phyloP scores from a whole-genome alignment of 345 rosid species.

The Linum usitatissimum region DNA sequence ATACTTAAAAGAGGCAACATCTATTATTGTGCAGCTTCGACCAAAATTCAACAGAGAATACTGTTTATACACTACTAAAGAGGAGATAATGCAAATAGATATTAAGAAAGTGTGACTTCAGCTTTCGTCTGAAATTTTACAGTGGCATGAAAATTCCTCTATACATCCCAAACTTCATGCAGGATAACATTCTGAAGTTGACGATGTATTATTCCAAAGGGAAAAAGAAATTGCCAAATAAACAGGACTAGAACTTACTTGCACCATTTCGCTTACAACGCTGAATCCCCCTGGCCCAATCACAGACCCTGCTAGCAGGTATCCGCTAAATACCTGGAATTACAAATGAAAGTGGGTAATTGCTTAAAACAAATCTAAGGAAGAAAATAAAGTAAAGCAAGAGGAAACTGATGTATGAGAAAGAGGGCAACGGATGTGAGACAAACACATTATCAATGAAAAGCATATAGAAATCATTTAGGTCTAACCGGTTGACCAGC shows the following conservation, averaged over 20 bases:
- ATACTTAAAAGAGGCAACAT: not conserved
- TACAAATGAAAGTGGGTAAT: slow-evolving; percentile 1
- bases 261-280: slow-evolving; percentile 96
- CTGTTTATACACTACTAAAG: not conserved
- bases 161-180: slow-evolving; percentile 51
- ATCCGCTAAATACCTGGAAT: slow-evolving; percentile 89
- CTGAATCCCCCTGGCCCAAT: slow-evolving; percentile 94
- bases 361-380: not conserved
- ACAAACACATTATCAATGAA: slow-evolving; percentile 13
- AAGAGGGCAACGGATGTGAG: slow-evolving; percentile 1
- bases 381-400: not conserved
- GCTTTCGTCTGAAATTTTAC: not conserved
- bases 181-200: not conserved
- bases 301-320: slow-evolving; percentile 77
- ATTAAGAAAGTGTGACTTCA: not conserved
- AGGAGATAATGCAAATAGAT: not conserved
- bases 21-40: not conserved
- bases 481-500: slow-evolving; percentile 92
- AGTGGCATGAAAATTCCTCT: not conserved
- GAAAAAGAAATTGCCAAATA: not conserved
- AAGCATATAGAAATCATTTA: slow-evolving; percentile 14
- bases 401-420: not conserved
- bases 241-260: slow-evolving; percentile 38
- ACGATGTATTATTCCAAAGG: not conserved
- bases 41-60: not conserved